These are phyloP conservation scores for Infundibulicybe gibba DNA, from an alignment of 768 basidiomycete genomes.

Conservation along the genomic window DNA sequence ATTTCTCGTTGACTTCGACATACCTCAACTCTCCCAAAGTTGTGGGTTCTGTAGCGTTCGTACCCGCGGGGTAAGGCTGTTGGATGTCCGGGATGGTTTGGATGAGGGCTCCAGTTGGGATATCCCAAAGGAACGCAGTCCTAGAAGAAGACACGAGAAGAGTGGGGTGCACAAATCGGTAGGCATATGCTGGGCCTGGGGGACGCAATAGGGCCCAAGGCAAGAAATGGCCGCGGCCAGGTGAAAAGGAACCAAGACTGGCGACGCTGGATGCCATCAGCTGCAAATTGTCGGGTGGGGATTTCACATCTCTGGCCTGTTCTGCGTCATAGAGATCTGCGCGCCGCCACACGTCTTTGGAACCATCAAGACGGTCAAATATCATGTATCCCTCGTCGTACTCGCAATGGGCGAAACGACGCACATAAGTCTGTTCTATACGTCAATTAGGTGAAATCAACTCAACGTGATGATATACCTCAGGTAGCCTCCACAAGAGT, in stretches of 20 bases:
- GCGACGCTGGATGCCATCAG: constrained; percentile 6
- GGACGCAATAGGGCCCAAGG: constrained; percentile 57
- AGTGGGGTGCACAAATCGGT: constrained; percentile 65
- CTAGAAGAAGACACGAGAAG: constrained; percentile 45
- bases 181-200: constrained; percentile 47
- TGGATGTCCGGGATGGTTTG: constrained; percentile 45
- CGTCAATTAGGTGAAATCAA: constrained; percentile 3
- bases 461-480: constrained; percentile 29
- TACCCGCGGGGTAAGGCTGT: background rate
- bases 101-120: constrained; percentile 44
- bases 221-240: constrained; percentile 47
- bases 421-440: constrained; percentile 41
- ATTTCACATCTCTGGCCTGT: constrained; percentile 15
- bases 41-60: background rate
- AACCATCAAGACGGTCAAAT: constrained; percentile 54
- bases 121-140: constrained; percentile 59
- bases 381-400: constrained; percentile 70
- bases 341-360: constrained; percentile 73
- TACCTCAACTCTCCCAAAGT: constrained; percentile 46
- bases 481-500: constrained; percentile 61
- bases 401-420: constrained; percentile 64
- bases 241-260: constrained; percentile 4
- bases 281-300: constrained; percentile 28
- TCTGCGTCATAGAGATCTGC: constrained; percentile 19
- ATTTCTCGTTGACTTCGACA: constrained; percentile 57